Evolutionary conservation across 345 rosid species (phyloP), one percentile per base, ranked within the genome.

Genomic region (Turritis glabra): DNA sequence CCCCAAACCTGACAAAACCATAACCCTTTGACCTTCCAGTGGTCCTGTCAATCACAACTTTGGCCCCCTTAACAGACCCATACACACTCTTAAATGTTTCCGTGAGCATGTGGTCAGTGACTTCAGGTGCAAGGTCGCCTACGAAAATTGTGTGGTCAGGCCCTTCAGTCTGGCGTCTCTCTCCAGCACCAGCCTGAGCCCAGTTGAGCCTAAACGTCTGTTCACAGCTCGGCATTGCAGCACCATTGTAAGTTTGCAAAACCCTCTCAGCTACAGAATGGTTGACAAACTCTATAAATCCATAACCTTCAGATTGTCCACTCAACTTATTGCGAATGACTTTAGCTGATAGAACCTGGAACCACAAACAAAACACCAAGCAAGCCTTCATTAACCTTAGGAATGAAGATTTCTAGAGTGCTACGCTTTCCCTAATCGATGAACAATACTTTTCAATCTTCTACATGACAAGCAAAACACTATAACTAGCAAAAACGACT

Each of bases 1-100:
- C 96, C 9, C 68, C 88, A 84, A 96, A 92, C 77, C 86, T 92
- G 59, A 96, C 94, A 85, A 96, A 96, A 25, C 98, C 99, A 85
- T 96, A 96, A 1, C 99, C 99, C 78, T 96, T 92, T 3, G 98
- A 85, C 40, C 96, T 88, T 55, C 98, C 98, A 46, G 97, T 96
- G 11, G 70, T 63, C 82, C 94, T 90, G 68, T 96, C 99, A 22
- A 82, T 89, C 23, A 96, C 96, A 70, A 90, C 90, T 82, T 92
- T 96, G 2, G 97, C 97, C 67, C 99, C 96, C 77, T 89, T 96
- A 27, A 92, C 85, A 25, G 99, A 87, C 4, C 82, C 37, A 52
- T 92, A 92, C 3, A 79, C 78, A 11, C 43, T 80, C 71, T 76
- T 87, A 75, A 96, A 96, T 8, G 91, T 85, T 51, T 96, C 99